Evolutionary conservation across 352 stramenopile species (phyloP), one percentile per base, ranked within the genome.

Genomic region (Phytophthora pseudosyringae): DNA sequence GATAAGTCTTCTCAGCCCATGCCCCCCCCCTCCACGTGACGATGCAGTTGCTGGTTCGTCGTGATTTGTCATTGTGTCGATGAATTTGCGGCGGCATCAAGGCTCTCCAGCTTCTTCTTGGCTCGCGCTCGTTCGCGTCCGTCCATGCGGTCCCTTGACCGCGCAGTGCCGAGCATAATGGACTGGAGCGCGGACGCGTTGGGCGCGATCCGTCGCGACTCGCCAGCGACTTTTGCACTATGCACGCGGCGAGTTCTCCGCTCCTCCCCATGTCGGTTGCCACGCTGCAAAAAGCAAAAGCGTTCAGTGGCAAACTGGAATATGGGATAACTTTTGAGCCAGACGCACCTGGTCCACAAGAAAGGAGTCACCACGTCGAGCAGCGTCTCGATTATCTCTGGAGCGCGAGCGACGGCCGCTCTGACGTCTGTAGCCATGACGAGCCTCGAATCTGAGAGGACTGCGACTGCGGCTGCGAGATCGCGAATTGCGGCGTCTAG

Each of bases 1-100:
- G 9, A 5, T 8, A n/a, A 21, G 21, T 21, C 21, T 21, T 21
- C 21, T 21, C 21, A n/a, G n/a, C n/a, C n/a, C n/a, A 21, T 21
- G 21, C 1, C 21, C 21, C 21, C 21, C 21, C 21, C 21, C 21
- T 21, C 21, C 21, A 21, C 21, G 21, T 21, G 21, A 21, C 2
- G 21, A 21, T 45, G 33, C 49, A 56, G 35, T 29, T 46, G 43
- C 25, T 21, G 36, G 5, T 35, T 49, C 25, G n/a, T 97, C 97
- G 67, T 96, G 16, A 6, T 44, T 3, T 45, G 10, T 57, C 33
- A 57, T 28, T 94, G 12, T 41, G 11, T 38, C 13, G 33, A 26
- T 28, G 38, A 4, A 3, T 52, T 46, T 12, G 45, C 6, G 10
- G n/a, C 39, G 11, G 9, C 41, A 25, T 61, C 29, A 31, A 73